Evolutionary conservation across 805 yeast genomes (phyloP), one percentile per base, ranked within the genome.

Genomic region (Cyberlindnera mrakii): DNA sequence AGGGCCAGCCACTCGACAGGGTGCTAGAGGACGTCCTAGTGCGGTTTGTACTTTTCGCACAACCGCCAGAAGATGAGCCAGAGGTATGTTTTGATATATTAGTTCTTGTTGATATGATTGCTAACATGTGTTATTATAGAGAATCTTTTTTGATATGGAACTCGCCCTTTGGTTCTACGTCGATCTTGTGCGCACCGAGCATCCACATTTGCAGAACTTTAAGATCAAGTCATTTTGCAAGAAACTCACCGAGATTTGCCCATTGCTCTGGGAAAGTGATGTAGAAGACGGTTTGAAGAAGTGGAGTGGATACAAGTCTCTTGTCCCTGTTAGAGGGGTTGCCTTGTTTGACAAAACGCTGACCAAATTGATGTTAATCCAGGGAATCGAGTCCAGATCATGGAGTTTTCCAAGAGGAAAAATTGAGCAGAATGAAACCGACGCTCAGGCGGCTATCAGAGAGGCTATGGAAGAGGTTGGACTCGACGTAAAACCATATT

Each of bases 391-490:
- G 49, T 75, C 89, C 11, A 60, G 72, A n/a, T 66, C 84, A 1
- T 93, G 98, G 98, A 85, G 96, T 7, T 93, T 93, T 57, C 99
- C 99, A 6, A 72, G 96, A 61, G 99, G 99, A 6, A 93, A 93
- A 64, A 93, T 93, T 44, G 86, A 95, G 32, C 90, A 93, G 59
- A 95, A 82, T 58, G 99, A 93, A 67, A 69, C 80, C 14, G 99
- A 93, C 62, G 73, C 79, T 6, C 80, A 77, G 42, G 95, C 99
- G 67, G 97, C 98, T 5, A 64, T 87, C 13, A 76, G 99, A 55
- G 99, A 93, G 61, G 89, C 86, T 18, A 75, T 74, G 48, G 99
- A 93, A 65, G 99, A 93, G 63, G 91, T 90, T 14, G 96, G 98
- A 0, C 90, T 82, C 57, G 95, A 93, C 62, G 81, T 87, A 39